Percentiles rank a stretch among this genome's conserved stretches.
Conservation (phyloP, 1,284 basidiomycete genomes). For the Ustanciosporium gigantosporum region DNA sequence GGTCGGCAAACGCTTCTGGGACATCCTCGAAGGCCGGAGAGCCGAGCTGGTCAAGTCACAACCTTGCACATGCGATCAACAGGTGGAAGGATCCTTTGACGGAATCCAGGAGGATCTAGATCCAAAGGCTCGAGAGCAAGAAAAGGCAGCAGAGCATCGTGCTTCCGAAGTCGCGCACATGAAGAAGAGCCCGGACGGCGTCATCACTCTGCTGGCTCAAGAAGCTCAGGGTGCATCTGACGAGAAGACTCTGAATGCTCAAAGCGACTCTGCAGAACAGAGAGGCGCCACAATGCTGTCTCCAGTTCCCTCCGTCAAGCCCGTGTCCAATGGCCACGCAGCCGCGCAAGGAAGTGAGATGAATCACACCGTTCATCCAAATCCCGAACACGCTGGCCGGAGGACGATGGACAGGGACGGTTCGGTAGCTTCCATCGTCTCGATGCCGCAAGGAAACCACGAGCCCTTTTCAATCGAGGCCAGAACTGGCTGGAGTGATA, state of each 20-base stretch:
- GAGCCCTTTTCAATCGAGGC: conserved; percentile 41
- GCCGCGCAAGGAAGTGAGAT: no score
- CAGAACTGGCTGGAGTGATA: conserved; percentile 46
- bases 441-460: neutral
- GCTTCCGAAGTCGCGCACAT: conserved; percentile 27
- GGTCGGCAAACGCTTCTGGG: conserved; percentile 48
- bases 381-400: no score
- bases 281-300: no score
- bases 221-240: conserved; percentile 25
- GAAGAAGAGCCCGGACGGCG: conserved; percentile 30
- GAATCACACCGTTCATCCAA: no score
- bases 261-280: no score
- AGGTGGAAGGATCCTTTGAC: neutral
- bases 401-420: neutral
- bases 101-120: neutral
- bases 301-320: no score
- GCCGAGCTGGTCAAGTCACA: conserved; percentile 11
- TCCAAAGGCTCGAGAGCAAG: neutral
- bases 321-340: no score
- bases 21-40: conserved; percentile 36
- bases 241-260: conserved; percentile 15
- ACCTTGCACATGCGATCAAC: conserved; percentile 10
- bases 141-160: neutral
- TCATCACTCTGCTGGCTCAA: conserved; percentile 26
- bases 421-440: neutral